Conservation (phyloP, 1,284 basidiomycete species). For the Cutaneotrichosporon cavernicola region DNA sequence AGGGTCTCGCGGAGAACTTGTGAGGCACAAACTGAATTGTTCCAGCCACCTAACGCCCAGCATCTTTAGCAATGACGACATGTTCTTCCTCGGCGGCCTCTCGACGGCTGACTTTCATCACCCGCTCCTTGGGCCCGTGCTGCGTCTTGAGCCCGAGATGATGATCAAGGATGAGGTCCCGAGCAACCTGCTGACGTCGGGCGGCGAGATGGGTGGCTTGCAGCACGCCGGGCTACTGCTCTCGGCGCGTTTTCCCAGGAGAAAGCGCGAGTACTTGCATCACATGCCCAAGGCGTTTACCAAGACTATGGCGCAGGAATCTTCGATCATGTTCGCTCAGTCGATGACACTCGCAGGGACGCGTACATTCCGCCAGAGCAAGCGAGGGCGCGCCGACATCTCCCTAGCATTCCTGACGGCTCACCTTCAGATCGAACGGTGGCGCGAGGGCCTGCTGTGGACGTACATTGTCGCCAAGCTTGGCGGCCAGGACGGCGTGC, state of each 20-base stretch:
- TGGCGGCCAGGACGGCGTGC: constrained; percentile 36
- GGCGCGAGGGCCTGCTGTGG: constrained; percentile 48
- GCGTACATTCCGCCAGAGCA: constrained; percentile 40
- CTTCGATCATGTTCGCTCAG: constrained; percentile 39
- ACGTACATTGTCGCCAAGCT: constrained; percentile 40
- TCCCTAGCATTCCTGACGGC: constrained; percentile 43
- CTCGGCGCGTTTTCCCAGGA: constrained; percentile 34
- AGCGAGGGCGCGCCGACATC: constrained; percentile 38
- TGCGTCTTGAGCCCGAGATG: constrained; percentile 39
- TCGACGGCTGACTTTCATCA: constrained; percentile 40
- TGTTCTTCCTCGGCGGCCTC: constrained; percentile 40
- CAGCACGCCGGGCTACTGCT: constrained; percentile 39
- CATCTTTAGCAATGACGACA: constrained; percentile 47
- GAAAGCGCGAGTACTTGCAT: constrained; percentile 37
- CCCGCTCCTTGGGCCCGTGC: constrained; percentile 38
- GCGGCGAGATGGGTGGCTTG: constrained; percentile 48
- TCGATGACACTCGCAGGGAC: constrained; percentile 33
- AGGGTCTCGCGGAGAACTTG: constrained; percentile 42
- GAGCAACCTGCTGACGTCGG: constrained; percentile 26
- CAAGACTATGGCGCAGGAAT: constrained; percentile 35
- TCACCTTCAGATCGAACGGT: constrained; percentile 44
- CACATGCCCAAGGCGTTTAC: constrained; percentile 44
- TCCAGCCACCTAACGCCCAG: constrained; percentile 16
- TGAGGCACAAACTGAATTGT: constrained; percentile 24
- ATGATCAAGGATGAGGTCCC: constrained; percentile 30